Percentiles rank a stretch among this genome's conserved stretches.
Evolutionary conservation across 1,284 basidiomycete species (phyloP).

Genomic region (Salmacisia buchloeana): DNA sequence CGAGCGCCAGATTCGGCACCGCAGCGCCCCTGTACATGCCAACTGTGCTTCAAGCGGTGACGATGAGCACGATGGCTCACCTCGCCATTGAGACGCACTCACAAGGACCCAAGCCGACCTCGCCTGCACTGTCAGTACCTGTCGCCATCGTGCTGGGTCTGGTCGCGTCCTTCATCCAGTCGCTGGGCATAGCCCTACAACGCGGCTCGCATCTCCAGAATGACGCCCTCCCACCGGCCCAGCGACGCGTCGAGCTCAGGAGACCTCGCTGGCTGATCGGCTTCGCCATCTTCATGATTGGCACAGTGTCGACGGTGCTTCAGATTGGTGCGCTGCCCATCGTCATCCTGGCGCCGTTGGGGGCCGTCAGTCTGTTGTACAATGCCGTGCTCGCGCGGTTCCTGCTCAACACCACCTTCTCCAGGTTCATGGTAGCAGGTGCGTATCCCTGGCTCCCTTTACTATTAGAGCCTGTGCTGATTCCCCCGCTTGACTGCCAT

Average conservation of each 20-base stretch:
- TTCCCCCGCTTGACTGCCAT: background rate
- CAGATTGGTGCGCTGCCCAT: conserved; percentile 77
- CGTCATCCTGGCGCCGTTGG: conserved; percentile 61
- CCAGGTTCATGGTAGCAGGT: conserved; percentile 71
- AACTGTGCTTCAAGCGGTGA: too few relatives aligned
- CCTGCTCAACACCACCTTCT: conserved; percentile 79
- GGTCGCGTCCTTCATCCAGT: conserved; percentile 81
- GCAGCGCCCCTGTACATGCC: too few relatives aligned
- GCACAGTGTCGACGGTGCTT: conserved; percentile 83
- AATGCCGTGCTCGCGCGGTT: conserved; percentile 87
- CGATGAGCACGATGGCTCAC: too few relatives aligned
- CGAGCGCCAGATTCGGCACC: too few relatives aligned
- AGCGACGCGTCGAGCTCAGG: conserved; percentile 35
- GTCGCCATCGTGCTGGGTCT: conserved; percentile 62
- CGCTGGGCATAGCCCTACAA: conserved; percentile 82
- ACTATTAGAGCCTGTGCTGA: background rate
- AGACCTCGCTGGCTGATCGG: conserved; percentile 55
- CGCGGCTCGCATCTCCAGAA: conserved; percentile 89
- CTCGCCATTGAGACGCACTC: too few relatives aligned
- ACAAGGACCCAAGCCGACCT: too few relatives aligned
- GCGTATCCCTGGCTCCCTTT: conserved; percentile 2
- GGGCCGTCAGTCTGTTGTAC: conserved; percentile 85
- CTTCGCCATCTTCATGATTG: conserved; percentile 62
- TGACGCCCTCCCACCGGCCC: conserved; percentile 62
- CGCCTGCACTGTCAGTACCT: conserved; percentile 22